Percentiles rank a stretch among this genome's conserved stretches.
Conservation (phyloP, 2,329 filamentous ascomycete species). For the Colletotrichum tamarilloi region DNA sequence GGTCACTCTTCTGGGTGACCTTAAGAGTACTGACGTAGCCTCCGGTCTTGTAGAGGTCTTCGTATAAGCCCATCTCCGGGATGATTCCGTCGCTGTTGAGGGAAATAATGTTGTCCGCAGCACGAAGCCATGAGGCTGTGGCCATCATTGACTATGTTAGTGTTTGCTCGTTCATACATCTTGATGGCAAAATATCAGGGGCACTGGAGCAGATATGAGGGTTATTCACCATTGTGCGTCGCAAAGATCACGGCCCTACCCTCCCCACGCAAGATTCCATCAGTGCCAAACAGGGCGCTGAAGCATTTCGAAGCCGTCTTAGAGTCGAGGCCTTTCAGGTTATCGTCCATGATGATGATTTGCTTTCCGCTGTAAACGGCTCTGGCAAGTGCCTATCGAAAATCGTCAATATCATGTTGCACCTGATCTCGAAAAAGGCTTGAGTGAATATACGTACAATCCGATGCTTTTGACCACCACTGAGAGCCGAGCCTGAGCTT, state of each 20-base stretch:
- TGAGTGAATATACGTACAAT: background rate
- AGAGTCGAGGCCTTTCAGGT: conserved; percentile 23
- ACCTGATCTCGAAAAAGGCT: background rate
- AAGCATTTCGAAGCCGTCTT: conserved; percentile 20
- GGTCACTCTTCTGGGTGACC: background rate
- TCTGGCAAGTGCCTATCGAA: conserved; percentile 8
- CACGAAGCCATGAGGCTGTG: conserved; percentile 18
- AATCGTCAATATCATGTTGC: background rate
- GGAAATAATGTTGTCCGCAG: conserved; percentile 12
- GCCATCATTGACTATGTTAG: too few relatives aligned
- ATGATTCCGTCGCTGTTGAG: conserved; percentile 13
- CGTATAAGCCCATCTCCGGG: conserved; percentile 1
- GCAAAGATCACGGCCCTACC: conserved; percentile 54
- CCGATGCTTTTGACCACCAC: conserved; percentile 26
- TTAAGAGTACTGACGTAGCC: conserved; percentile 18
- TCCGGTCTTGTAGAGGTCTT: conserved; percentile 4
- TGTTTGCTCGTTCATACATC: too few relatives aligned
- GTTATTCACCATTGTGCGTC: conserved; percentile 45
- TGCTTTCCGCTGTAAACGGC: conserved; percentile 24
- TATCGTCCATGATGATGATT: conserved; percentile 28
- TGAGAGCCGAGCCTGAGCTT: conserved; percentile 12
- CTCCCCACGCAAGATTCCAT: conserved; percentile 43
- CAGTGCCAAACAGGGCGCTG: background rate
- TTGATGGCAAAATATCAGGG: background rate
- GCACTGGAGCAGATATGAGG: background rate